phyloP scores from a whole-genome alignment of 1,139 yeast genomes.

The Blastobotrys niveus region DNA sequence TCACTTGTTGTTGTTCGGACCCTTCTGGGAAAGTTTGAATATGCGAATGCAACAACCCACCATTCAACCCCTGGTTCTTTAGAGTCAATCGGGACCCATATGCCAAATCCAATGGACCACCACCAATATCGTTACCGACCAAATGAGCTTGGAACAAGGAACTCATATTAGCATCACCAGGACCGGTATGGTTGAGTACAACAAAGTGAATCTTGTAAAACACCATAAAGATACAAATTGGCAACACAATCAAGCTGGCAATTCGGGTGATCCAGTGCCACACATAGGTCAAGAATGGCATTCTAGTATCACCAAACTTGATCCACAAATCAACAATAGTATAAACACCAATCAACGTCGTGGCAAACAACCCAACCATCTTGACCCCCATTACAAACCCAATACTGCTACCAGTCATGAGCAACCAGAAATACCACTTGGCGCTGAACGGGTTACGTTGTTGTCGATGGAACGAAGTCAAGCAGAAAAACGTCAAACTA shows the following conservation, averaged over 20 bases:
- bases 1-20: slow-evolving; percentile 91
- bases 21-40: slow-evolving; percentile 93
- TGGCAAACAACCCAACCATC: slow-evolving; percentile 92
- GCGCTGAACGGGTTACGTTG: slow-evolving; percentile 59
- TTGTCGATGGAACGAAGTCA: slow-evolving; percentile 71
- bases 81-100: slow-evolving; percentile 73
- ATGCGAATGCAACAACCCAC: slow-evolving; percentile 92
- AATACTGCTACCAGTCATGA: slow-evolving; percentile 68
- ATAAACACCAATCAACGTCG: slow-evolving; percentile 80
- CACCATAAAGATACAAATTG: slow-evolving; percentile 58
- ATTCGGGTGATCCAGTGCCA: slow-evolving; percentile 71
- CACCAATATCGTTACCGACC: slow-evolving; percentile 68
- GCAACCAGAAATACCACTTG: slow-evolving; percentile 94
- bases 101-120: slow-evolving; percentile 86
- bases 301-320: slow-evolving; percentile 48
- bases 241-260: slow-evolving; percentile 64
- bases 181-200: slow-evolving; percentile 72
- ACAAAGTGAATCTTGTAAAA: slow-evolving; percentile 78
- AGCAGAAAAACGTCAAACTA: slow-evolving; percentile 70
- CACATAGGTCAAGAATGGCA: slow-evolving; percentile 42
- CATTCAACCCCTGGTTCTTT: slow-evolving; percentile 87
- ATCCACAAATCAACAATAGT: slow-evolving; percentile 68
- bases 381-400: slow-evolving; percentile 87
- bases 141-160: slow-evolving; percentile 94
- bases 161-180: slow-evolving; percentile 97